A percentile compares a stretch with the other conserved stretches of the same genome.
Conservation (phyloP, 257 asterid genomes). For the Anisodus acutangulus region DNA sequence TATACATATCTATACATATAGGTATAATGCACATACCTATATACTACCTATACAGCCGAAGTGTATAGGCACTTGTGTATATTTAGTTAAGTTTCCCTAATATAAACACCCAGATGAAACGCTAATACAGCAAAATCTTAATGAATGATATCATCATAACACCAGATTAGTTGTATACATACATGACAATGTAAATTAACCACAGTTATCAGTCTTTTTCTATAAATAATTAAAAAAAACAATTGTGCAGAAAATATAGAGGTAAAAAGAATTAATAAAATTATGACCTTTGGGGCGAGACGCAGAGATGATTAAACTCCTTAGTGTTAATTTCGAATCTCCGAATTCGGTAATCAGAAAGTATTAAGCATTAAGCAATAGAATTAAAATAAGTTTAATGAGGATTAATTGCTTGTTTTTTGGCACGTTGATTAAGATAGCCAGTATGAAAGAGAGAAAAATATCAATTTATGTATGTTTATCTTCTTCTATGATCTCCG, state of each 20-base stretch:
- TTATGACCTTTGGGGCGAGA: background rate
- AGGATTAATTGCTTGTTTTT: background rate
- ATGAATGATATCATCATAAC: too few species aligned
- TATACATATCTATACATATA: too few species aligned
- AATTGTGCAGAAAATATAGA: background rate
- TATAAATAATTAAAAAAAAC: background rate
- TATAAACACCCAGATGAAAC: too few species aligned
- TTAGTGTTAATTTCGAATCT: too few species aligned
- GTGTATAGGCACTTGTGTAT: too few species aligned
- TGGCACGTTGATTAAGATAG: slow-evolving; percentile 26
- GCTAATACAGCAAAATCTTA: too few species aligned
- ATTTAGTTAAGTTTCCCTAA: too few species aligned
- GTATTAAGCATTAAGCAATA: background rate
- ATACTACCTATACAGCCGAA: too few species aligned
- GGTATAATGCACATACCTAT: too few species aligned
- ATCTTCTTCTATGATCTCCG: too few species aligned
- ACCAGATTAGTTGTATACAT: too few species aligned
- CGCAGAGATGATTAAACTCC: too few species aligned
- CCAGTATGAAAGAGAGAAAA: slow-evolving; percentile 24
- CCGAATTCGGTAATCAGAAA: background rate
- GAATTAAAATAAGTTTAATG: background rate
- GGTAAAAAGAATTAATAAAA: background rate
- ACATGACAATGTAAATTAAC: background rate
- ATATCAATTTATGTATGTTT: background rate
- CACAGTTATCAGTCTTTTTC: background rate